Conservation (phyloP, 139 green algal species). For the Chlorella sp. region DNA sequence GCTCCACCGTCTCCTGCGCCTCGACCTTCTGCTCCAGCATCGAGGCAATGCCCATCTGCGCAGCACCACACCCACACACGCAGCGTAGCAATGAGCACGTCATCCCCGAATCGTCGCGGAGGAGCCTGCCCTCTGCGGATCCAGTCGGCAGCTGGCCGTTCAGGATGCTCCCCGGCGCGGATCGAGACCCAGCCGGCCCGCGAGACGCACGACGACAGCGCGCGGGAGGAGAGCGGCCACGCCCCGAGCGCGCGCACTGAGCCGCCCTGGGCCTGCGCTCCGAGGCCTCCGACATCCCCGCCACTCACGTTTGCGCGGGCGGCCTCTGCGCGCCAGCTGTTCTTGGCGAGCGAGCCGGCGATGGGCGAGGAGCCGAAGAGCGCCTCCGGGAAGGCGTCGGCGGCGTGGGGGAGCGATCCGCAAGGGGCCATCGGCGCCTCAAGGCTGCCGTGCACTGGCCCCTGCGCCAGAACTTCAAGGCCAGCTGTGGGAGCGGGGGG, state of each 20-base stretch:
- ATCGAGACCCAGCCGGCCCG: not conserved
- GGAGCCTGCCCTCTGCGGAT: not conserved
- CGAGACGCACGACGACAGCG: no score
- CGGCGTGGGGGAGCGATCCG: no score
- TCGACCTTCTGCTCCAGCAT: conserved; percentile 27
- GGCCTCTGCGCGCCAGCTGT: conserved; percentile 5
- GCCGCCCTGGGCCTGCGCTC: no score
- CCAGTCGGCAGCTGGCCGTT: not conserved
- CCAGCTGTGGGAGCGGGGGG: conserved; percentile 5
- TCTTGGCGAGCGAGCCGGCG: not conserved
- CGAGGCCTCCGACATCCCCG: no score
- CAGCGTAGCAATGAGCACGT: not conserved
- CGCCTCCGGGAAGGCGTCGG: no score
- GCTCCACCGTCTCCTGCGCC: conserved; percentile 18
- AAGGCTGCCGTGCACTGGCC: conserved; percentile 1
- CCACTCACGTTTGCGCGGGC: conserved; percentile 5
- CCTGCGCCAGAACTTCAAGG: conserved; percentile 1
- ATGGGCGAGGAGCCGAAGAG: no score
- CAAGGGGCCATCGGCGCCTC: not conserved
- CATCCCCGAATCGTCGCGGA: not conserved
- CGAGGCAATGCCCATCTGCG: conserved; percentile 6
- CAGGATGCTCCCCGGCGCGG: not conserved
- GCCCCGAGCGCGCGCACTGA: no score
- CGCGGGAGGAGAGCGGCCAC: no score
- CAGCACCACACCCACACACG: not conserved